Evolutionary conservation across 495 filamentous ascomycete genomes (phyloP).

Genomic region (Penicillium manginii): DNA sequence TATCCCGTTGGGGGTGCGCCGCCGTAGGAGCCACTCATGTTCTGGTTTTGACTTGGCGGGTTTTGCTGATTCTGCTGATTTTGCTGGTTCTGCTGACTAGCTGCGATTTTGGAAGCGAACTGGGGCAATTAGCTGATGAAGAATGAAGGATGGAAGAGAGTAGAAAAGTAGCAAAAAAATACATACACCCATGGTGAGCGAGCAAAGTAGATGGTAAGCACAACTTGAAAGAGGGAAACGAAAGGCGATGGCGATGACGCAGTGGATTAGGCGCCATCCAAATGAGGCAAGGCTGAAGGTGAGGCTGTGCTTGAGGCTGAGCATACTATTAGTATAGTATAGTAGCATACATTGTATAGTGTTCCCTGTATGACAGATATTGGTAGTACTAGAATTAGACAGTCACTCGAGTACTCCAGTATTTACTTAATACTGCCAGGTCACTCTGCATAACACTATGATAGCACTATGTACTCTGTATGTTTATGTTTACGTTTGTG

Average conservation of each 20-base stretch:
- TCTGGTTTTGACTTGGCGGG: constrained; percentile 11
- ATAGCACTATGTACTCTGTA: too few species aligned
- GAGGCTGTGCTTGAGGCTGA: not conserved
- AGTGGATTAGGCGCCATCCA: constrained; percentile 14
- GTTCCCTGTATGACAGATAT: too few species aligned
- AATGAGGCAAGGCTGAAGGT: constrained; percentile 16
- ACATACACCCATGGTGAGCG: constrained; percentile 42
- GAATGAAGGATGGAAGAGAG: constrained; percentile 6
- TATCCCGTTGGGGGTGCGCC: constrained; percentile 48
- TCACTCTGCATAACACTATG: too few species aligned
- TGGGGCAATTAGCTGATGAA: constrained; percentile 19
- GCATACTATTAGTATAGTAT: too few species aligned
- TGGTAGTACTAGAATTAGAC: not conserved
- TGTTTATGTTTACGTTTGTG: too few species aligned
- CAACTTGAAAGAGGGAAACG: constrained; percentile 8
- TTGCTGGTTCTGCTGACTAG: constrained; percentile 34
- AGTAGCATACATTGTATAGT: too few species aligned
- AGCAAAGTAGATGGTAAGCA: constrained; percentile 1
- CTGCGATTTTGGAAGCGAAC: constrained; percentile 53
- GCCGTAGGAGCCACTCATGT: constrained; percentile 34
- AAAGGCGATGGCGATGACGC: not conserved
- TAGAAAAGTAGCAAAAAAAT: not conserved
- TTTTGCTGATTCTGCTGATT: constrained; percentile 32
- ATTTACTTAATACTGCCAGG: too few species aligned
- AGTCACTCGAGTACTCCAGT: not conserved